Percentiles rank a stretch among this genome's conserved stretches.
phyloP scores from a whole-genome alignment of 2,329 filamentous ascomycete genomes.

The Aspergillus oerlinghausenensis region DNA sequence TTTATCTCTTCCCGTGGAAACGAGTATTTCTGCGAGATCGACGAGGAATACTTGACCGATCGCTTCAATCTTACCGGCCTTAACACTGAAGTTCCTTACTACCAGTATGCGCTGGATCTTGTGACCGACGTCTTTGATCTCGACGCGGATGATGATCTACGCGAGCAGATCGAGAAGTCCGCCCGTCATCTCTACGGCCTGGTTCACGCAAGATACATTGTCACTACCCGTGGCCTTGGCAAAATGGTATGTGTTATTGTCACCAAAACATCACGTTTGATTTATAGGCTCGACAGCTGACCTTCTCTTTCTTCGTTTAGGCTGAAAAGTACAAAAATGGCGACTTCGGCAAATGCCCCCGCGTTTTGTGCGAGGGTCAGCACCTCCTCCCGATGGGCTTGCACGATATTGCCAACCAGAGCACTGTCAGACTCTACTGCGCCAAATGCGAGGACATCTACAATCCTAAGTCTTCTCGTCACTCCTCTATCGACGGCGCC shows the following conservation, averaged over 20 bases:
- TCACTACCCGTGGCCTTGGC: slow-evolving; percentile 84
- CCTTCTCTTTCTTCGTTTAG: slow-evolving; percentile 43
- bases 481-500: slow-evolving; percentile 91
- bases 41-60: slow-evolving; percentile 97
- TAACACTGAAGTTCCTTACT: slow-evolving; percentile 97
- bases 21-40: slow-evolving; percentile 99
- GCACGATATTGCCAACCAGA: slow-evolving; percentile 79
- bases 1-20: slow-evolving; percentile 97
- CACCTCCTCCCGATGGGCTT: slow-evolving; percentile 92
- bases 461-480: slow-evolving; percentile 95
- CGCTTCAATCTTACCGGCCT: slow-evolving; percentile 96
- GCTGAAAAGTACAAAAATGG: slow-evolving; percentile 98
- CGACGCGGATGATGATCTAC: slow-evolving; percentile 97
- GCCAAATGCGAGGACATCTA: slow-evolving; percentile 96
- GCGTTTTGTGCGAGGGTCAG: slow-evolving; percentile 90
- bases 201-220: slow-evolving; percentile 93
- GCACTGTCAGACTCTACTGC: slow-evolving; percentile 95
- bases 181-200: slow-evolving; percentile 92
- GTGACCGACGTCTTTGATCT: slow-evolving; percentile 98
- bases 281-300: slow-evolving; percentile 3
- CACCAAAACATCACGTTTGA: not conserved
- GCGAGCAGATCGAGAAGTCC: slow-evolving; percentile 96
- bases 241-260: slow-evolving; percentile 74
- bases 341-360: slow-evolving; percentile 96
- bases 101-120: slow-evolving; percentile 95